These are phyloP conservation scores for Fusarium acutatum DNA, from an alignment of 2,329 filamentous ascomycete genomes.

Conservation along the genomic window DNA sequence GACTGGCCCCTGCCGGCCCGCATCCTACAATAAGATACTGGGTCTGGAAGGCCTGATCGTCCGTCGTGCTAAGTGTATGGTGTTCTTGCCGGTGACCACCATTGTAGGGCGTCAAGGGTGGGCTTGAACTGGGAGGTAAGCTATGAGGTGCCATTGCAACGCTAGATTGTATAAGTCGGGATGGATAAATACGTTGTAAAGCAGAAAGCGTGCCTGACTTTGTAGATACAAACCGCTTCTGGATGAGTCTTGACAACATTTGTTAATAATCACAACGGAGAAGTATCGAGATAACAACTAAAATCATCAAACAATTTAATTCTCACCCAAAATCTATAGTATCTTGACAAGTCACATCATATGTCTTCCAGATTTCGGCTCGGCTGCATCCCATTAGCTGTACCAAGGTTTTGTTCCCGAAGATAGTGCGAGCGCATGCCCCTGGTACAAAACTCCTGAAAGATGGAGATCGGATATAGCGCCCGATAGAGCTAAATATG, in stretches of 20 bases:
- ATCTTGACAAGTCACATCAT: not conserved
- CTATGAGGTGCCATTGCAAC: not conserved
- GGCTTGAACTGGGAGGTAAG: not conserved
- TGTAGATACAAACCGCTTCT: not conserved
- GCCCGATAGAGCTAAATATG: too few species aligned
- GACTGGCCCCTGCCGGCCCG: not conserved
- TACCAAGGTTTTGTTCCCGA: not conserved
- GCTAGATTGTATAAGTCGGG: not conserved
- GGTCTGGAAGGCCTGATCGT: not conserved
- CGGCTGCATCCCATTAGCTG: rapidly evolving
- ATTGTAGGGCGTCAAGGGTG: not conserved
- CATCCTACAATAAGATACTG: not conserved
- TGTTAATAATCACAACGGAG: not conserved
- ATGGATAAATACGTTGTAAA: not conserved
- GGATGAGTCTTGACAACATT: not conserved
- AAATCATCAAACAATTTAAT: rapidly evolving
- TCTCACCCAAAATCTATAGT: rapidly evolving
- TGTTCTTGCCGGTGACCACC: not conserved
- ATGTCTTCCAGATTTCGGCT: not conserved
- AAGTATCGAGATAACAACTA: not conserved
- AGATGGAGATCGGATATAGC: too few species aligned
- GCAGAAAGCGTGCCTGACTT: not conserved
- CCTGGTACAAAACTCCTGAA: too few species aligned
- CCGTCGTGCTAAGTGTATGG: not conserved
- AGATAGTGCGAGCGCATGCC: not conserved